Evolutionary conservation across 208 protist species (phyloP).

Genomic region (Strigomonas culicis): DNA sequence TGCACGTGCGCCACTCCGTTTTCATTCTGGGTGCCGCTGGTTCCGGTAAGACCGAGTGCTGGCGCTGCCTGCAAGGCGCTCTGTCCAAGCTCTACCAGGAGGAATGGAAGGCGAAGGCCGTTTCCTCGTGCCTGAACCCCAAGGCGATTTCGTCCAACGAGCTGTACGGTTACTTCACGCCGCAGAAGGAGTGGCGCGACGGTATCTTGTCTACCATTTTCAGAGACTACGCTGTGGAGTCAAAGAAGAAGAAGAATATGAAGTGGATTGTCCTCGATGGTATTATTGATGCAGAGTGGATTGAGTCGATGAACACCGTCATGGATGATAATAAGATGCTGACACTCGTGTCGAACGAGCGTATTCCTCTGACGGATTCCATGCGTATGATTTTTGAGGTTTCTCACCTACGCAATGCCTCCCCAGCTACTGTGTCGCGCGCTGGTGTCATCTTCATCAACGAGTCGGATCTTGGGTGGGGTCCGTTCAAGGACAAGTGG

Average conservation of each 20-base stretch:
- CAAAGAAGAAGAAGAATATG: conserved; percentile 93
- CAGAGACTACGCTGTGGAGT: conserved; percentile 94
- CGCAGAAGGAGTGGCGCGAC: conserved; percentile 97
- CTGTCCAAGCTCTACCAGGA: conserved; percentile 89
- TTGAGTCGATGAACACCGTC: conserved; percentile 99
- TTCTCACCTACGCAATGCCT: conserved; percentile 96
- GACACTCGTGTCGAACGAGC: conserved; percentile 98
- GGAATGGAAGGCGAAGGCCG: conserved; percentile 91
- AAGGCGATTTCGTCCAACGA: conserved; percentile 98
- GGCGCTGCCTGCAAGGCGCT: conserved; percentile 93
- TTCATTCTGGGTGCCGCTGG: conserved; percentile 98
- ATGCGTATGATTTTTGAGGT: conserved; percentile 99
- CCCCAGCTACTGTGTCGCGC: conserved; percentile 97
- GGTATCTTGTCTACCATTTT: conserved; percentile 95
- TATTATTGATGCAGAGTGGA: conserved; percentile 99
- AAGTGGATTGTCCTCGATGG: conserved; percentile 99
- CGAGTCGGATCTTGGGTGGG: conserved; percentile 97
- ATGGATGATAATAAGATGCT: conserved; percentile 99
- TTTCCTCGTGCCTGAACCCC: conserved; percentile 94
- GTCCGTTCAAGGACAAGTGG: conserved; percentile 96
- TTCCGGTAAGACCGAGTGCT: conserved; percentile 96
- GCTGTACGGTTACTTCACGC: conserved; percentile 97
- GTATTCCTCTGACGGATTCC: conserved; percentile 96
- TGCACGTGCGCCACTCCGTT: conserved; percentile 98
- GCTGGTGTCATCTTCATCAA: conserved; percentile 98